Conservation (phyloP, 108 stramenopile species). For the Nannochloropsis gaditana region DNA sequence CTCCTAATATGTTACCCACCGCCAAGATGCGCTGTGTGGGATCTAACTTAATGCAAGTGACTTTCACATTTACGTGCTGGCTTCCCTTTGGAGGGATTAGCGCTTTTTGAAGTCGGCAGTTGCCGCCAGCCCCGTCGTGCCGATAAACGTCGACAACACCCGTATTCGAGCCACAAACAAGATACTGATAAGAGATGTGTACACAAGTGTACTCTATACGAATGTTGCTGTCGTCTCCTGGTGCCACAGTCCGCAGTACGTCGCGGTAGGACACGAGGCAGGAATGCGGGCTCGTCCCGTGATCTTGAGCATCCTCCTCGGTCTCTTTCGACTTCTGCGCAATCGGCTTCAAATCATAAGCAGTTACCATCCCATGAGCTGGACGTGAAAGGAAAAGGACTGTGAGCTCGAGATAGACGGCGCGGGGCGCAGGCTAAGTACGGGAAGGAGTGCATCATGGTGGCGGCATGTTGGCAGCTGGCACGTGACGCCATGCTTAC, state of each 20-base stretch:
- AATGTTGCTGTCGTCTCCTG: not conserved
- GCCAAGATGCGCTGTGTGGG: not conserved
- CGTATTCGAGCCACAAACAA: slow-evolving; percentile 11
- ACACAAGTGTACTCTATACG: slow-evolving; percentile 6
- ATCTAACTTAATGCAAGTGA: slow-evolving; percentile 11
- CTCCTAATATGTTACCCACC: slow-evolving; percentile 1
- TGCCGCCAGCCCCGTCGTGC: slow-evolving; percentile 6
- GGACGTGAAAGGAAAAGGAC: no score
- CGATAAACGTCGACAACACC: not conserved
- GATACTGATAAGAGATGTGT: not conserved
- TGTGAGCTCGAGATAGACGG: no score
- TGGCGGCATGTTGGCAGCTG: no score
- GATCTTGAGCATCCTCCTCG: no score
- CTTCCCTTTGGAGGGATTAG: not conserved
- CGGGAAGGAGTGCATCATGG: no score
- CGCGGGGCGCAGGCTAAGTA: no score
- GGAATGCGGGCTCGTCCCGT: not conserved
- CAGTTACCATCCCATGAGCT: no score
- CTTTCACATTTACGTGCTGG: slow-evolving; percentile 8
- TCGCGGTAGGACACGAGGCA: slow-evolving; percentile 8
- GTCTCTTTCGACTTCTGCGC: no score
- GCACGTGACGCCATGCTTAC: no score
- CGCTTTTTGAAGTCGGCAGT: not conserved
- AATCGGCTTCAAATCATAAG: no score
- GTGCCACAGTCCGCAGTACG: not conserved